A percentile compares a stretch with the other conserved stretches of the same genome.
These are phyloP conservation scores for Lachnellula hyalina DNA, from an alignment of 2,329 filamentous ascomycete genomes.

Conservation along the genomic window DNA sequence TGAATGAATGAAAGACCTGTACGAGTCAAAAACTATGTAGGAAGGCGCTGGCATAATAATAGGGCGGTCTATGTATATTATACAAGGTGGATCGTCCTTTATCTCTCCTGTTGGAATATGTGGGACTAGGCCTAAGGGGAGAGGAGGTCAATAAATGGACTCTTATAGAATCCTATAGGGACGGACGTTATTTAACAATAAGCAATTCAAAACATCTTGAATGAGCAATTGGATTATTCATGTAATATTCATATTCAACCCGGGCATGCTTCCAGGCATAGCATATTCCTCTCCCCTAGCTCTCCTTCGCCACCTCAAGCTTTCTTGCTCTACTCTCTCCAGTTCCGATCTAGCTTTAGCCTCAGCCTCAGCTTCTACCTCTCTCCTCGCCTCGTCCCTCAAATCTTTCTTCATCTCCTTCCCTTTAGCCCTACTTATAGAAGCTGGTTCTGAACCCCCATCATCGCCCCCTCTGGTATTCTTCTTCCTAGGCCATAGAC, in stretches of 20 bases:
- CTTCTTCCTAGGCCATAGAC: constrained; percentile 77
- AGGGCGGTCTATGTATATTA: too few species aligned
- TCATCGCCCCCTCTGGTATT: constrained; percentile 73
- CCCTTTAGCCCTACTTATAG: constrained; percentile 49
- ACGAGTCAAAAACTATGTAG: too few species aligned
- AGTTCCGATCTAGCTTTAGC: constrained; percentile 25
- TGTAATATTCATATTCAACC: constrained; percentile 20
- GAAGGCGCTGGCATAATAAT: too few species aligned
- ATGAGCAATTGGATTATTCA: not conserved
- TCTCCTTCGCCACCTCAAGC: constrained; percentile 30
- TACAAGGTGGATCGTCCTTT: too few species aligned
- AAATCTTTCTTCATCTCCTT: constrained; percentile 48
- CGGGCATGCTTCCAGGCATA: constrained; percentile 34
- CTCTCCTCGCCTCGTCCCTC: constrained; percentile 46
- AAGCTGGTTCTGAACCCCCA: constrained; percentile 30
- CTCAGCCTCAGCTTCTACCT: constrained; percentile 45
- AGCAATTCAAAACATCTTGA: too few species aligned
- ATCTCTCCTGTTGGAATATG: too few species aligned
- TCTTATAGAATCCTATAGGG: too few species aligned
- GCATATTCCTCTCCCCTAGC: constrained; percentile 31
- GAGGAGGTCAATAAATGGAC: too few species aligned
- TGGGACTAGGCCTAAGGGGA: too few species aligned
- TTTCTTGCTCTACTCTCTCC: constrained; percentile 28
- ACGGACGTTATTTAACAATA: too few species aligned
- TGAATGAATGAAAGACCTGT: too few species aligned